Conservation (phyloP, 768 basidiomycete genomes). For the Pholiota conissans region DNA sequence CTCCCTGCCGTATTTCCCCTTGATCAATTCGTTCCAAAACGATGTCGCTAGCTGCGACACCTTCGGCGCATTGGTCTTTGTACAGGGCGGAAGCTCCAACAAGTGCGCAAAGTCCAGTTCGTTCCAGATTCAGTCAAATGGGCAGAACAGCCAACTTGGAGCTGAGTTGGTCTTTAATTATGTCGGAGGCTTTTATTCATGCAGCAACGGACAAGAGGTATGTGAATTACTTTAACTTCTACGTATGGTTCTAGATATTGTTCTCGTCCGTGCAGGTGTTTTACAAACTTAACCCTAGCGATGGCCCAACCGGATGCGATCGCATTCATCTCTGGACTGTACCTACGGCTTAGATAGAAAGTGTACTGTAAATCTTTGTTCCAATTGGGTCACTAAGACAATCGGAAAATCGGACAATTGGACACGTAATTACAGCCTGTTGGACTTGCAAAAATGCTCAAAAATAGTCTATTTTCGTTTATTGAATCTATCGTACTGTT, state of each 20-base stretch:
- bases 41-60: slow-evolving; percentile 25
- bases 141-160: slow-evolving; percentile 30
- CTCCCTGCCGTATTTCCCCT: slow-evolving; percentile 13
- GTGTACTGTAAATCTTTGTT: no score
- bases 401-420: neutral
- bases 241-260: neutral
- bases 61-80: slow-evolving; percentile 27
- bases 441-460: no score
- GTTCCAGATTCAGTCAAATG: slow-evolving; percentile 28
- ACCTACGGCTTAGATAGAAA: slow-evolving; percentile 14
- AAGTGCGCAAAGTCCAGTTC: slow-evolving; percentile 29
- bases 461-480: no score
- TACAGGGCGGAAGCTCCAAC: slow-evolving; percentile 26
- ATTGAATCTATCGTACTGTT: no score
- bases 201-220: slow-evolving; percentile 26
- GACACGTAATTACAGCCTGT: no score
- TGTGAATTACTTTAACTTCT: slow-evolving; percentile 6
- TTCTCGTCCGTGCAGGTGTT: slow-evolving; percentile 18
- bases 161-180: slow-evolving; percentile 27
- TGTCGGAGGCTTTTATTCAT: slow-evolving; percentile 30
- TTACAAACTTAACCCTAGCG: slow-evolving; percentile 18
- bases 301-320: slow-evolving; percentile 18
- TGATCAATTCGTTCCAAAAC: slow-evolving; percentile 21
- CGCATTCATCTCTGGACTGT: slow-evolving; percentile 23
- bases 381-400: no score